A percentile compares a stretch with the other conserved stretches of the same genome.
These are phyloP conservation scores for Cucurbita ficifolia DNA, from an alignment of 306 rosid species.

Conservation along the genomic window DNA sequence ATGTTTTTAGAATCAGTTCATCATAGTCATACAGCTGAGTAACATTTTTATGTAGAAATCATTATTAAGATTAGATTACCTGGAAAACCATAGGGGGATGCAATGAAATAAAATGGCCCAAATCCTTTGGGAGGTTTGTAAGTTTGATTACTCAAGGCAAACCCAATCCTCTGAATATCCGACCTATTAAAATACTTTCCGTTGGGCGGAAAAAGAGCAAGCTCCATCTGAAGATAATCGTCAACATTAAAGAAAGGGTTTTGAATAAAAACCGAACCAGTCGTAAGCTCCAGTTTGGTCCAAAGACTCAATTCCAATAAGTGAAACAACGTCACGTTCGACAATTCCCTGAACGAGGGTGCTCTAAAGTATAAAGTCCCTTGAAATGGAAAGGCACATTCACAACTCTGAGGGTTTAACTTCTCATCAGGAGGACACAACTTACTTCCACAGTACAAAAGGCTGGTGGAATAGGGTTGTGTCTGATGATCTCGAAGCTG, in stretches of 20 bases:
- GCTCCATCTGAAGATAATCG: conserved; percentile 68
- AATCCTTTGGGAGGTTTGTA: conserved; percentile 64
- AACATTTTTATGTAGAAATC: background rate
- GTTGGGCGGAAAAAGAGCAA: conserved; percentile 66
- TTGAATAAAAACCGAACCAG: conserved; percentile 71
- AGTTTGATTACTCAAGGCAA: conserved; percentile 61
- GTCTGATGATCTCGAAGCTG: conserved; percentile 31
- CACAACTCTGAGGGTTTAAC: conserved; percentile 79
- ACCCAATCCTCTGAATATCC: conserved; percentile 70
- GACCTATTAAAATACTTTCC: conserved; percentile 54
- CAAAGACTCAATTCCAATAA: conserved; percentile 62
- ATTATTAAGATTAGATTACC: conserved; percentile 33
- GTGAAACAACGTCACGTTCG: conserved; percentile 37
- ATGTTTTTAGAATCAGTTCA: conserved; percentile 14
- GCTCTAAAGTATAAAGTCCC: conserved; percentile 74
- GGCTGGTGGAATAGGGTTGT: conserved; percentile 54
- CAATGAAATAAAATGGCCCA: conserved; percentile 69
- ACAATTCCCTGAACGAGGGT: conserved; percentile 58
- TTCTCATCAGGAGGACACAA: conserved; percentile 46
- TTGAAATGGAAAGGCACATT: conserved; percentile 69
- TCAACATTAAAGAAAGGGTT: conserved; percentile 57
- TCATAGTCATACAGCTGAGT: background rate
- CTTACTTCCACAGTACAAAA: conserved; percentile 40
- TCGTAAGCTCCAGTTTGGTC: conserved; percentile 45
- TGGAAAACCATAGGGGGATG: conserved; percentile 53